Base-by-base conservation (phyloP, 768 basidiomycete species). In the Termitomyces sp. region DNA sequence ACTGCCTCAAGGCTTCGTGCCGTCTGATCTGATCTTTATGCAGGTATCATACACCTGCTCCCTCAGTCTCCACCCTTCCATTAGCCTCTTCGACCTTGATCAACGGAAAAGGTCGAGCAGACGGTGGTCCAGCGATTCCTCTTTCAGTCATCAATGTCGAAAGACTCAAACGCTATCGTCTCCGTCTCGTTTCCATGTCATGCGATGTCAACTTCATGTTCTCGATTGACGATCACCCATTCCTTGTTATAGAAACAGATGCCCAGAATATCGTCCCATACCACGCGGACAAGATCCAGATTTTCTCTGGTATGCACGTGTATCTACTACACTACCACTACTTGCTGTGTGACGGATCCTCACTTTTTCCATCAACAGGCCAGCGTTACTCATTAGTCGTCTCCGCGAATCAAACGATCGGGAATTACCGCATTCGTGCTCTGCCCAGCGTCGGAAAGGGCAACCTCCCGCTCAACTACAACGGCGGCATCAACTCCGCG, bases 121-220 rank as follows among this genome's bases (percentile, higher is more conserved):
- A 56, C 8, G 71, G 69, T 2, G 77, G 77, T 0, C 72, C 75
- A n/a, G 36, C 43, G 9, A 66, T 67, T n/a, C 48, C 68, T 2
- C 65, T n/a, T n/a, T 76, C 73, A 1, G 68, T 79, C 27, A 69
- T 76, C 59, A 71, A 72, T 46, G 77, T 83, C n/a, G n/a, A n/a
- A n/a, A n/a, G n/a, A n/a, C n/a, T n/a, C n/a, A n/a, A 69, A 47
- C 69, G 79, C 12, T 83, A 82, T 59, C 78, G 82, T 26, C 74
- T 83, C 65, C 79, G 82, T 3, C 26, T 84, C 5, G 56, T 84
- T 47, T 67, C 54, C 60, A 73, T 77, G 56, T 72, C 76, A 12
- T 81, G 80, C 67, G 76, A 76, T 44, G 70, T 57, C 65, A 69
- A 55, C 70, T 76, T 70, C 62, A 61, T 59, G 14, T 60, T 57